Evolutionary conservation across 495 filamentous ascomycete genomes (phyloP), one percentile per base, ranked within the genome.

Genomic region (Aspergillus ostianus): DNA sequence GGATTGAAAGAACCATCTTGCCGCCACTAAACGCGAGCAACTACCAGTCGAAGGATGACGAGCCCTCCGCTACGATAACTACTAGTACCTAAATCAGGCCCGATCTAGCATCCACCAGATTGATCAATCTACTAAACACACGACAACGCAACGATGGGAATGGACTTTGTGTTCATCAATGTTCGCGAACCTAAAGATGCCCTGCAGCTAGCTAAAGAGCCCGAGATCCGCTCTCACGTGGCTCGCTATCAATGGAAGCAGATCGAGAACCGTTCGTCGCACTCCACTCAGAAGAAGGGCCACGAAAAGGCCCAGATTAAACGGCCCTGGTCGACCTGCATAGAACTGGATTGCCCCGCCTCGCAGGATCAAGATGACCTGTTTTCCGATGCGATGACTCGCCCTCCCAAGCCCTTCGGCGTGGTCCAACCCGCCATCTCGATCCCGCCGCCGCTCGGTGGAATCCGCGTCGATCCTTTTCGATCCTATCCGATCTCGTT

Each of bases 391-490:
- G 36, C 21, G 13, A 27, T 27, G 12, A 18, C 29, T 12, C 20
- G 13, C 10, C 29, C 30, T 8, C 21, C 20, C 6, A 15, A 4
- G 41, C 26, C 30, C 2, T 6, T 46, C 17, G 18, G 17, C n/a
- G 32, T 20, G 19, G 23, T 20, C 48, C 45, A 41, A 20, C 15
- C 47, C 44, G 7, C 18, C 27, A 6, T 30, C 18, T 48, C 46
- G 1, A 59, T 65, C 41, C 59, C 57, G 18, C 59, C 55, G 47
- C 59, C 64, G 46, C 56, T 74, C 1, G 73, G 75, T 27, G 71
- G 71, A n/a, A 67, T 71, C 26, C 67, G 76, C 44, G 70, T 70
- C 17, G 73, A 73, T 58, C 75, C 76, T 13, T 77, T 77, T 63
- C 63, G 63, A 21, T 72, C 73, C 4, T 75, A 73, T 53, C 73